Evolutionary conservation across 495 filamentous ascomycete species (phyloP).

Genomic region (Durotheca rogersii): DNA sequence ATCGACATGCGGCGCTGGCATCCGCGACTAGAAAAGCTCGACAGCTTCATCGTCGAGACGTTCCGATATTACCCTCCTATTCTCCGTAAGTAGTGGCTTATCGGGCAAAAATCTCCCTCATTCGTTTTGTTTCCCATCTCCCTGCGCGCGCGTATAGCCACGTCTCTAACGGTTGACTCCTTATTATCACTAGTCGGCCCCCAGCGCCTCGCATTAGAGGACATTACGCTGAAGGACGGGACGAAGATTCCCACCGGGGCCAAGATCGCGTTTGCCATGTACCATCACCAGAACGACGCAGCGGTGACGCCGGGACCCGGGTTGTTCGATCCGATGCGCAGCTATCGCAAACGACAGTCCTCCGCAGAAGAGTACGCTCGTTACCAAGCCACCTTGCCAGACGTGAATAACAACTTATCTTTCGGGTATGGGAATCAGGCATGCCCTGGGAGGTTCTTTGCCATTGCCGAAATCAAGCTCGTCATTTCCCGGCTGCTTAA

Average conservation of each 20-base stretch:
- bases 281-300: conserved; percentile 9
- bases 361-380: conserved; percentile 21
- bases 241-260: conserved; percentile 18
- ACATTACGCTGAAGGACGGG: conserved; percentile 22
- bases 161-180: too few relatives aligned
- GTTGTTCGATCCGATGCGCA: conserved; percentile 48
- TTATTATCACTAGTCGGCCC: too few relatives aligned
- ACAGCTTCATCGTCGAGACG: too few relatives aligned
- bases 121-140: too few relatives aligned
- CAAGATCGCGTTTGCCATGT: neutral
- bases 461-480: conserved; percentile 39
- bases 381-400: conserved; percentile 31
- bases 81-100: too few relatives aligned
- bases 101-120: too few relatives aligned
- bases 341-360: conserved; percentile 26
- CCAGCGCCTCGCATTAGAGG: neutral
- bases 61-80: too few relatives aligned
- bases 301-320: conserved; percentile 27
- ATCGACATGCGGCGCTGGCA: too few relatives aligned
- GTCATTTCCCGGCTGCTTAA: conserved; percentile 45
- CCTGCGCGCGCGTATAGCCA: too few relatives aligned
- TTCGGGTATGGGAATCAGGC: conserved; percentile 38
- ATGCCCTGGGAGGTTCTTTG: conserved; percentile 50
- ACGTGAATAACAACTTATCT: conserved; percentile 27
- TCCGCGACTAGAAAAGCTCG: too few relatives aligned